phyloP scores from a whole-genome alignment of 805 yeast genomes.

The Barnettozyma wickerhamii region DNA sequence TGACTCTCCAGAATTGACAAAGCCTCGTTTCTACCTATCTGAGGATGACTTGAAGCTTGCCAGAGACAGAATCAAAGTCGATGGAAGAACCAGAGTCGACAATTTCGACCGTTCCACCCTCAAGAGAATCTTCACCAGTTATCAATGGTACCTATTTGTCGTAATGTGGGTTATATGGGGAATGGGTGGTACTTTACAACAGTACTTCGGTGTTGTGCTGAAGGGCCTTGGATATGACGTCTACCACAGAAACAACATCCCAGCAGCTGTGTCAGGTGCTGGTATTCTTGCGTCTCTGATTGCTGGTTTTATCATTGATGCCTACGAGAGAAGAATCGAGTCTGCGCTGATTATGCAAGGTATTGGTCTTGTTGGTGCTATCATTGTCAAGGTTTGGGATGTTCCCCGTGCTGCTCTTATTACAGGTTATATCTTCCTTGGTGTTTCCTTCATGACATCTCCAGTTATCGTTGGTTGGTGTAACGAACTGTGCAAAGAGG shows the following conservation, averaged over 20 bases:
- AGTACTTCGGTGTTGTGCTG: conserved; percentile 16
- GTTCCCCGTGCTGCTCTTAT: conserved; percentile 17
- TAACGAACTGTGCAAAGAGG: conserved; percentile 23
- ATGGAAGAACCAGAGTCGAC: conserved; percentile 16
- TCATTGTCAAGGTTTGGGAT: conserved; percentile 14
- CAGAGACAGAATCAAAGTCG: conserved; percentile 11
- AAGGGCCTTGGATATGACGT: conserved; percentile 20
- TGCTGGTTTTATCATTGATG: conserved; percentile 19
- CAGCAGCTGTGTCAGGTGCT: conserved; percentile 17
- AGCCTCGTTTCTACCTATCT: conserved; percentile 14
- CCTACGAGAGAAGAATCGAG: conserved; percentile 17
- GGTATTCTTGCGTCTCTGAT: conserved; percentile 16
- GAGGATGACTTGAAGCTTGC: conserved; percentile 17
- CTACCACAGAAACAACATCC: conserved; percentile 23
- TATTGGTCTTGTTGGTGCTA: conserved; percentile 16
- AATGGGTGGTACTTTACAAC: conserved; percentile 9
- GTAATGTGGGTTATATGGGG: conserved; percentile 15
- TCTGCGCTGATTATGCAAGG: conserved; percentile 5
- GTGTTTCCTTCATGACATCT: conserved; percentile 15
- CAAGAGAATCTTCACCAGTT: conserved; percentile 17
- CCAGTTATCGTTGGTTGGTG: conserved; percentile 23
- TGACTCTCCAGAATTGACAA: conserved; percentile 28
- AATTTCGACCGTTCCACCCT: conserved; percentile 12
- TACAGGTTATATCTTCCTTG: conserved; percentile 15
- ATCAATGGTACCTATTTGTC: conserved; percentile 21